Evolutionary conservation across 2,329 filamentous ascomycete species (phyloP).

Genomic region (Scedosporium boydii): DNA sequence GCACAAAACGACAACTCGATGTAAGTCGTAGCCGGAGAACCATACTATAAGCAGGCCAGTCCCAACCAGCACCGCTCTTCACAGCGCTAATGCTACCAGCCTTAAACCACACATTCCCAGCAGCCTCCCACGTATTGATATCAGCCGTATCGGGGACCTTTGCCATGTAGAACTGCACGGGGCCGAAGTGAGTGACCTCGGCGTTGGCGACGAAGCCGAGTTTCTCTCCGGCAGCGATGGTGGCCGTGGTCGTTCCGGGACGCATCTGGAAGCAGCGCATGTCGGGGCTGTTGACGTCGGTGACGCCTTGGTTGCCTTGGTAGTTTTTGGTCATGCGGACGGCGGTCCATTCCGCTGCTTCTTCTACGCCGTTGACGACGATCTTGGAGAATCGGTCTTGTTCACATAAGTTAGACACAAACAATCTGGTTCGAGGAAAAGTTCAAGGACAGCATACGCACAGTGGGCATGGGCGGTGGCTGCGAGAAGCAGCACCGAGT

Average conservation of each 20-base stretch:
- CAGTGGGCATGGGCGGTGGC: not conserved
- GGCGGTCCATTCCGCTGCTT: slow-evolving; percentile 3
- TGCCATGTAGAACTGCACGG: slow-evolving; percentile 26
- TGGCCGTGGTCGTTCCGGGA: slow-evolving; percentile 20
- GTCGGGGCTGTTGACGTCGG: slow-evolving; percentile 24
- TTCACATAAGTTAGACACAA: not conserved
- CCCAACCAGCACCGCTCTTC: slow-evolving; percentile 11
- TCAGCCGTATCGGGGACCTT: slow-evolving; percentile 20
- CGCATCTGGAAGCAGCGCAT: slow-evolving; percentile 10
- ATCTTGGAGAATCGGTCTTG: not conserved
- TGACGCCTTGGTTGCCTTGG: slow-evolving; percentile 25
- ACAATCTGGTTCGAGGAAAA: too few relatives aligned
- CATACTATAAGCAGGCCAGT: slow-evolving; percentile 3
- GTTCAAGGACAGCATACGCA: not conserved
- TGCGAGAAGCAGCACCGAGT: not conserved
- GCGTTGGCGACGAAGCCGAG: slow-evolving; percentile 30
- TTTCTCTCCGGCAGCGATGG: slow-evolving; percentile 26
- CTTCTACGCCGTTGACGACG: not conserved
- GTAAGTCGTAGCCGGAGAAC: not conserved
- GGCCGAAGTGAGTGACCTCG: slow-evolving; percentile 26
- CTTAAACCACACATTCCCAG: slow-evolving; percentile 23
- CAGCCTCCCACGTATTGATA: slow-evolving; percentile 22
- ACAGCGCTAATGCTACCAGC: slow-evolving; percentile 21
- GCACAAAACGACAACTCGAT: too few relatives aligned
- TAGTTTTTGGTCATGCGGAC: slow-evolving; percentile 5